Evolutionary conservation across 2,329 filamentous ascomycete species (phyloP).

Genomic region (Fusarium oxysporum): DNA sequence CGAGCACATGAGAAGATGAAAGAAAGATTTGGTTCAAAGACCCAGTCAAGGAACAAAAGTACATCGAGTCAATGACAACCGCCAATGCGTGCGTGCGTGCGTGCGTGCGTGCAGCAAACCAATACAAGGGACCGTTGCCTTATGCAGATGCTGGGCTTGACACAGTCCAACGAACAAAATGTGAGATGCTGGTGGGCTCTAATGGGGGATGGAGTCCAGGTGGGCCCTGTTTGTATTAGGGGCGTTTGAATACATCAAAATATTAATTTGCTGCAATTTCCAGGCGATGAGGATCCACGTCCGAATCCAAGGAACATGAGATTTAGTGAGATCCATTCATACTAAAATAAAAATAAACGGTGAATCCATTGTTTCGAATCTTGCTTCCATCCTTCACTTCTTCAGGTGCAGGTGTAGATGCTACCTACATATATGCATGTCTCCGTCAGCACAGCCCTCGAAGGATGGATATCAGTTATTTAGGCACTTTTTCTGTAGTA

Average conservation of each 20-base stretch:
- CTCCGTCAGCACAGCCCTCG: slow-evolving; percentile 34
- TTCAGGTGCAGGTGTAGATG: slow-evolving; percentile 12
- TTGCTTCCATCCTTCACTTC: slow-evolving; percentile 21
- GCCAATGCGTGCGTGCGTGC: neutral
- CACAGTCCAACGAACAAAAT: slow-evolving; percentile 26
- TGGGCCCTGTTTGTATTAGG: slow-evolving; percentile 38
- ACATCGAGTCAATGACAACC: slow-evolving; percentile 16
- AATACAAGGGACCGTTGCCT: slow-evolving; percentile 24
- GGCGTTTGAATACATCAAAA: slow-evolving; percentile 33
- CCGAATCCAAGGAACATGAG: slow-evolving; percentile 5
- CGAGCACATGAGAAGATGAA: neutral
- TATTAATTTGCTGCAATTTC: slow-evolving; percentile 37
- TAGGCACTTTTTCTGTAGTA: slow-evolving; percentile 3
- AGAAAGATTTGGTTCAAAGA: neutral
- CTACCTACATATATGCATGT: slow-evolving; percentile 22
- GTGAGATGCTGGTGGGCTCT: slow-evolving; percentile 26
- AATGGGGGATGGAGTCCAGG: slow-evolving; percentile 23
- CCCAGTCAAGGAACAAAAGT: neutral
- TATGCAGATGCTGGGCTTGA: slow-evolving; percentile 11
- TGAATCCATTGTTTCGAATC: slow-evolving; percentile 36
- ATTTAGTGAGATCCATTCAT: slow-evolving; percentile 21
- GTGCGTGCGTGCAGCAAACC: neutral
- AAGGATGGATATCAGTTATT: slow-evolving; percentile 19
- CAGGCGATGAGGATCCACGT: slow-evolving; percentile 35
- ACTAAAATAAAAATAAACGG: slow-evolving; percentile 37